These are phyloP conservation scores for Puccinia hordei DNA, from an alignment of 1,284 basidiomycete species.

Conservation along the genomic window DNA sequence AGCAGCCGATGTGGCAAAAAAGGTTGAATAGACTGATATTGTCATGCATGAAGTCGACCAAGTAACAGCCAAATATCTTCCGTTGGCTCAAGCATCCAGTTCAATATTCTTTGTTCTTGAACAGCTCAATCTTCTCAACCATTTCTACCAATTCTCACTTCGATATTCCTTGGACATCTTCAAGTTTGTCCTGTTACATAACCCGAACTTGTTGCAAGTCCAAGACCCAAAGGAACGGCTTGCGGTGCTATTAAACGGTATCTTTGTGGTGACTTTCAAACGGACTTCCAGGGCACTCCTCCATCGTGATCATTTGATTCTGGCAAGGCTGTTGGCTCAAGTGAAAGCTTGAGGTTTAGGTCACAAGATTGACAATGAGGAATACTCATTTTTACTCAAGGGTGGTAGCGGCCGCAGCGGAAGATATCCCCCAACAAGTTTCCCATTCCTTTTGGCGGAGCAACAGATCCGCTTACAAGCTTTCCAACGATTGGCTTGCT, in stretches of 20 bases:
- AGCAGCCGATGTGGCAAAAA: conserved; percentile 91
- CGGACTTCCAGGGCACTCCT: conserved; percentile 87
- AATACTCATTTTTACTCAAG: conserved; percentile 86
- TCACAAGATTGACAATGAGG: conserved; percentile 70
- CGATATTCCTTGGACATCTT: conserved; percentile 98
- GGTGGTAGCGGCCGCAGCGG: conserved; percentile 64
- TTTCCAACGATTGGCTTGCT: conserved; percentile 63
- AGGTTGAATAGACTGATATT: conserved; percentile 95
- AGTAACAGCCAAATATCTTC: conserved; percentile 90
- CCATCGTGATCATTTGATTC: conserved; percentile 86
- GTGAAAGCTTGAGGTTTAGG: conserved; percentile 79
- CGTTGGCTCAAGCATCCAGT: conserved; percentile 93
- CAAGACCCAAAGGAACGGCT: conserved; percentile 76
- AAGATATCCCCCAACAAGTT: conserved; percentile 6
- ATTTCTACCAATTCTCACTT: conserved; percentile 99
- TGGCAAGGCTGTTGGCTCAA: conserved; percentile 85
- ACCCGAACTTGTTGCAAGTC: conserved; percentile 80
- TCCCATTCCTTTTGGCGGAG: conserved; percentile 61
- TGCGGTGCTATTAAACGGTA: conserved; percentile 80
- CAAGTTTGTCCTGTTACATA: conserved; percentile 86
- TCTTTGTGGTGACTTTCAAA: conserved; percentile 87
- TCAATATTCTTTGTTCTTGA: conserved; percentile 96
- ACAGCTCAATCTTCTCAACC: conserved; percentile 88
- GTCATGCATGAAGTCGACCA: conserved; percentile 95
- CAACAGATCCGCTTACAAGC: conserved; percentile 66